Evolutionary conservation across 352 stramenopile genomes (phyloP).

Genomic region (Phytophthora sansomeana): DNA sequence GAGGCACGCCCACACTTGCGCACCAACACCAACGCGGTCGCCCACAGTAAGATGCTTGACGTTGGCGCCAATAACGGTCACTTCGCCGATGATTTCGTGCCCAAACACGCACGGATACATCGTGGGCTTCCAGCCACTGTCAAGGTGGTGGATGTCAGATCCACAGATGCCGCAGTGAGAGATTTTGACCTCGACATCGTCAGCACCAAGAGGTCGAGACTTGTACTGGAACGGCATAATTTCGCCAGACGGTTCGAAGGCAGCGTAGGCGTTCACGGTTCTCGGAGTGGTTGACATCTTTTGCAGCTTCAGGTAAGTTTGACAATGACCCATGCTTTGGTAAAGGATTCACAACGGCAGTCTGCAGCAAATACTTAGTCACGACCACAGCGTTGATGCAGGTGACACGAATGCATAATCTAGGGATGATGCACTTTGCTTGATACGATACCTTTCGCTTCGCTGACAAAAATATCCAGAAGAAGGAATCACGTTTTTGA

Average conservation of each 20-base stretch:
- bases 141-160: conserved; percentile 34
- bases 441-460: no score
- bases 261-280: conserved; percentile 25
- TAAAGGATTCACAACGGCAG: no score
- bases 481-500: no score
- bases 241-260: conserved; percentile 30
- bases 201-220: conserved; percentile 40
- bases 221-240: conserved; percentile 45
- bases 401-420: no score
- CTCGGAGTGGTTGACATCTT: conserved; percentile 10
- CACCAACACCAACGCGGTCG: conserved; percentile 52
- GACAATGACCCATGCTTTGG: not conserved
- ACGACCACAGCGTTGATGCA: no score
- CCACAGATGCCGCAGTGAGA: conserved; percentile 57
- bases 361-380: no score
- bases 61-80: conserved; percentile 2
- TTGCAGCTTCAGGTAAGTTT: no score
- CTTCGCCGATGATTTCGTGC: conserved; percentile 44
- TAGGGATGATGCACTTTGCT: no score
- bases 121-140: conserved; percentile 43
- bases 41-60: conserved; percentile 62
- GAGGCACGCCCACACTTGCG: conserved; percentile 51
- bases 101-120: conserved; percentile 51
- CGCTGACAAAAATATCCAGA: no score
- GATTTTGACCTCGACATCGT: conserved; percentile 62